Conservation (phyloP, 441 rosid species). For the Mallotus repandus region DNA sequence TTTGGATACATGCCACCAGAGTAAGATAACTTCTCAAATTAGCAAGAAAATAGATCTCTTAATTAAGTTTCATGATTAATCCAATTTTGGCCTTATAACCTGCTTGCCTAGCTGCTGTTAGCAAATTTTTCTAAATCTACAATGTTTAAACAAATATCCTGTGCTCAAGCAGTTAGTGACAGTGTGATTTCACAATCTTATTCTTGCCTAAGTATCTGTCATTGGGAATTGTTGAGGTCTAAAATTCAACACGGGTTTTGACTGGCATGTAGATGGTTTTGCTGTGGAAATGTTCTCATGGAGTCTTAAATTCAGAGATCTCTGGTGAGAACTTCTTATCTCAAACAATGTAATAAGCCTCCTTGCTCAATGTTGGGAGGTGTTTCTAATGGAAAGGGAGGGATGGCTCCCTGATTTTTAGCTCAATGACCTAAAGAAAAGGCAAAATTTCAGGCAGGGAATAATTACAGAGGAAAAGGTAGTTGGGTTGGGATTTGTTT, state of each 20-base stretch:
- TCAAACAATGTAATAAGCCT: too few relatives aligned
- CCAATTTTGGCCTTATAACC: background rate
- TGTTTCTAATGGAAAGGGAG: too few relatives aligned
- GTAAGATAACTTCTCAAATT: slow-evolving; percentile 40
- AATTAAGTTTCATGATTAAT: background rate
- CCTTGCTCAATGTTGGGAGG: too few relatives aligned
- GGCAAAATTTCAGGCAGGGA: too few relatives aligned
- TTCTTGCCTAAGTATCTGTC: slow-evolving; percentile 1
- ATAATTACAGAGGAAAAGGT: too few relatives aligned
- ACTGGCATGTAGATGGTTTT: background rate
- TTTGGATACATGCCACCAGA: slow-evolving; percentile 99
- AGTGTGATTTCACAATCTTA: slow-evolving; percentile 4
- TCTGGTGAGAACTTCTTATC: background rate
- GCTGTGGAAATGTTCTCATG: background rate
- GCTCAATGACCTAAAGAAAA: too few relatives aligned
- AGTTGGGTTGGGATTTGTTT: too few relatives aligned
- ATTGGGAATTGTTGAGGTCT: background rate
- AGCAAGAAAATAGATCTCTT: background rate
- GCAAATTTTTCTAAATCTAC: background rate
- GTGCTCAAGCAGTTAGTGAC: background rate
- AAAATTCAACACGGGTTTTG: background rate
- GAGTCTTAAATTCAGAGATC: background rate
- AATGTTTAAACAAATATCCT: slow-evolving; percentile 5
- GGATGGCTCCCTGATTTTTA: too few relatives aligned
- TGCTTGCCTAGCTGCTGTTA: background rate